Conservation (phyloP, 768 basidiomycete species). For the Mycena galopus region DNA sequence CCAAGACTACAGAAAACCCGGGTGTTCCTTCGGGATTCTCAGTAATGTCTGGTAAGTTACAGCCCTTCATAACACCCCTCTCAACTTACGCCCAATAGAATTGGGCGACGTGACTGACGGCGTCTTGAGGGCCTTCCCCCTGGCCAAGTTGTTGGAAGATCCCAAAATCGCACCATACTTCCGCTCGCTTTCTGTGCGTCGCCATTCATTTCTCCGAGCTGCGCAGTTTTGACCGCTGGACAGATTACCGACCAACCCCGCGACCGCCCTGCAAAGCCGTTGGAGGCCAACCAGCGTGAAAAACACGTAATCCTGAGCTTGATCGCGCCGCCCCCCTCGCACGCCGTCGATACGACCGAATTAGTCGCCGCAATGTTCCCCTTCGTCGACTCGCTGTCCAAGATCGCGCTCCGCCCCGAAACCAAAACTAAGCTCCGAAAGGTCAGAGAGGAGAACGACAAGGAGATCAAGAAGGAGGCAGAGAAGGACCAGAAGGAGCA, state of each 20-base stretch:
- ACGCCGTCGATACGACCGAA: slow-evolving; percentile 63
- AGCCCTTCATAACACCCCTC: background rate
- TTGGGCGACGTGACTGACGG: slow-evolving; percentile 88
- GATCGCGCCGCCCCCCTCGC: slow-evolving; percentile 62
- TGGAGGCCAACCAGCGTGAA: slow-evolving; percentile 64
- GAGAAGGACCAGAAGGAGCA: slow-evolving; percentile 80
- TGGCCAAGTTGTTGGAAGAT: slow-evolving; percentile 72
- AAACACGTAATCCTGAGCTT: slow-evolving; percentile 85
- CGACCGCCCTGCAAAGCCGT: slow-evolving; percentile 68
- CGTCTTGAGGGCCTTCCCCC: slow-evolving; percentile 72
- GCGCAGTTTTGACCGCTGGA: slow-evolving; percentile 16
- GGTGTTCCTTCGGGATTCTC: slow-evolving; percentile 71
- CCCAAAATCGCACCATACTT: slow-evolving; percentile 80
- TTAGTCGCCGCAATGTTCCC: slow-evolving; percentile 80
- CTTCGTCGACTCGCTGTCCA: slow-evolving; percentile 77
- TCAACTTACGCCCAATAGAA: slow-evolving; percentile 58
- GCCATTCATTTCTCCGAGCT: slow-evolving; percentile 11
- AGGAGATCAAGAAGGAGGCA: slow-evolving; percentile 75
- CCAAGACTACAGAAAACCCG: slow-evolving; percentile 78
- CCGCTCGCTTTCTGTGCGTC: slow-evolving; percentile 84
- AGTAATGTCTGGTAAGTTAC: slow-evolving; percentile 77
- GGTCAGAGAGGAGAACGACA: slow-evolving; percentile 78
- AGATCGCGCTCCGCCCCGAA: slow-evolving; percentile 80
- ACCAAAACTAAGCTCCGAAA: slow-evolving; percentile 83
- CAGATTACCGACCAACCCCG: slow-evolving; percentile 90